Percentiles rank a stretch among this genome's conserved stretches.
Conservation (phyloP, 2,329 filamentous ascomycete genomes). For the Pyrenophora seminiperda region DNA sequence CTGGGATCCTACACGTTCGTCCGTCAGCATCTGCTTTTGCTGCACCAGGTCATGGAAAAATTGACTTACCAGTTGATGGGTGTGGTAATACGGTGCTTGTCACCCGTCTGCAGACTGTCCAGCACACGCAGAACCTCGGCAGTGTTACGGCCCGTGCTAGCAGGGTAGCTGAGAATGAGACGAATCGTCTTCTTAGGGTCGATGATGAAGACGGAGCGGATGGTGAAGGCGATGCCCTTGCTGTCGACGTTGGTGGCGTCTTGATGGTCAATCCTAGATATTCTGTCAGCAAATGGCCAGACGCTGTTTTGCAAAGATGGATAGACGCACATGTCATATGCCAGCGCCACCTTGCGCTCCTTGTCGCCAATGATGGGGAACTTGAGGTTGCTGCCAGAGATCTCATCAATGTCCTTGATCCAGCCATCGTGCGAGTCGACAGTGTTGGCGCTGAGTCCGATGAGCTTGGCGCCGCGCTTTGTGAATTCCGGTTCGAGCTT, state of each 20-base stretch:
- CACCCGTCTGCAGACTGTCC: slow-evolving; percentile 61
- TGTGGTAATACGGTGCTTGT: slow-evolving; percentile 65
- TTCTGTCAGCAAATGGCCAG: slow-evolving; percentile 13
- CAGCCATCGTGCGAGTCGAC: slow-evolving; percentile 57
- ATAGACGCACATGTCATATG: slow-evolving; percentile 56
- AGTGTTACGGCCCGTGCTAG: slow-evolving; percentile 63
- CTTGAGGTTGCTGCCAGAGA: slow-evolving; percentile 53
- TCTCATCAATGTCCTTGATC: slow-evolving; percentile 61
- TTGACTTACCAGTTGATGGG: slow-evolving; percentile 59
- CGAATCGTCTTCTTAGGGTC: slow-evolving; percentile 69
- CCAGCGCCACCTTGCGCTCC: slow-evolving; percentile 57
- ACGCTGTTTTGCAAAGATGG: not conserved
- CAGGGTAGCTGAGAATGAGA: slow-evolving; percentile 66
- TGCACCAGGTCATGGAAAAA: not conserved
- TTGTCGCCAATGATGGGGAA: slow-evolving; percentile 62
- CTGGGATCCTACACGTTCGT: slow-evolving; percentile 56
- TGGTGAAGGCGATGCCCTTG: slow-evolving; percentile 65
- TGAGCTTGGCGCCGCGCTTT: slow-evolving; percentile 66
- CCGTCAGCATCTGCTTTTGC: not conserved
- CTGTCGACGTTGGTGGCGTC: slow-evolving; percentile 64
- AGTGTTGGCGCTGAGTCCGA: slow-evolving; percentile 61
- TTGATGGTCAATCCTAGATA: slow-evolving; percentile 56
- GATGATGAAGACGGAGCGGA: slow-evolving; percentile 69
- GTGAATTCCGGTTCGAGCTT: slow-evolving; percentile 68
- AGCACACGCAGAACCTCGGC: slow-evolving; percentile 59